Evolutionary conservation across 2,329 filamentous ascomycete genomes (phyloP), one percentile per base, ranked within the genome.

Genomic region (Drechslera avenae): DNA sequence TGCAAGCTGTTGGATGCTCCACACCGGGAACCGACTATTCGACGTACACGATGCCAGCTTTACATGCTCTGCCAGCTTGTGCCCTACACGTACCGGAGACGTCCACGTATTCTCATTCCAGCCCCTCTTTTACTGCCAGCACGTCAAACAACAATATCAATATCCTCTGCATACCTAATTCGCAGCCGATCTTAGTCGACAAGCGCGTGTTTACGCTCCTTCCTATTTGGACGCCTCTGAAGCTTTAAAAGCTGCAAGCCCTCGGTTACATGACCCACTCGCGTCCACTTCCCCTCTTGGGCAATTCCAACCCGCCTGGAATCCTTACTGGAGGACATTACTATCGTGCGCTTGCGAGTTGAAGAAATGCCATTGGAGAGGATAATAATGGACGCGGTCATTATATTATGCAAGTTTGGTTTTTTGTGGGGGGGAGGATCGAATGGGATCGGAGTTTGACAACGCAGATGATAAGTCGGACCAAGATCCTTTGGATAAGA

Each of bases 341-440:
- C 67, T 0, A 54, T 65, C 9, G 66, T 76, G 10, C 65, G 61
- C 4, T 48, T 66, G 4, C 56, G 71, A 3, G 53, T 78, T 16
- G 57, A 69, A 12, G 43, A 57, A 4, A 10, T n/a, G 70, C 77
- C 4, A 73, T 77, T 7, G 71, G 73, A 13, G 53, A 73, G 13
- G 57, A 56, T 10, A 75, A 75, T 37, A 66, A 78, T 21, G 70
- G 70, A 80, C 12, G 57, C 79, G 0, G 68, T 80, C 2, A 57
- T 76, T 4, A 66, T 72, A 57, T 76, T 4, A 66, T 72, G 4
- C 21, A 5, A 7, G 21, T 23, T 23, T 23, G 7, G 19, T 21
- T 21, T 4, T 7, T 8, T 7, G 21, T 23, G 5, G n/a, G n/a
- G n/a, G n/a, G n/a, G n/a, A n/a, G n/a, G n/a, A n/a, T n/a, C n/a